Evolutionary conservation across 768 basidiomycete species (phyloP), one percentile per base, ranked within the genome.

Genomic region (Nidularia pulvinata): DNA sequence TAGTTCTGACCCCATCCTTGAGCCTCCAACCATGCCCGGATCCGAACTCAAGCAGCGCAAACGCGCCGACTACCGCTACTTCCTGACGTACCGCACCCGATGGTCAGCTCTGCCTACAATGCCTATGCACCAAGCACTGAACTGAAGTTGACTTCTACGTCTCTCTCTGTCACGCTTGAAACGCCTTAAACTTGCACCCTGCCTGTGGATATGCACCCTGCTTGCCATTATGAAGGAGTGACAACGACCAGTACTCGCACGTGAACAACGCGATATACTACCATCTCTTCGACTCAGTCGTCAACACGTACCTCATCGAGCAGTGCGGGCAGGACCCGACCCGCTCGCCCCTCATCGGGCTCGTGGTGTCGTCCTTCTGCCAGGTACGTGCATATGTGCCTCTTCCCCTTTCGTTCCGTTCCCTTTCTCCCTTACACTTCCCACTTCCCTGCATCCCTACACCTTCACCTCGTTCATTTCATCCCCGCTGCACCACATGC

Each of bases 241-340:
- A 93, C 76, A 93, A 92, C 61, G 91, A 93, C 73, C 89, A 91
- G 60, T 93, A 93, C 63, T 78, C 81, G 10, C 91, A 93, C 56
- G 73, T 92, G 62, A 92, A 93, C 70, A 93, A 93, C 67, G 78
- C 87, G 0, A 71, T 91, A 11, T 93, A 91, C 68, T 89, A 90
- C 63, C 88, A 89, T 61, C 76, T 90, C 52, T 89, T 92, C 69
- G 91, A 93, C 69, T 89, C 90, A 4, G 74, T 91, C 61, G 74
- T 93, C 67, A 93, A 93, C 65, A 80, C 86, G 7, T 93, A 90
- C 67, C 83, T 92, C 56, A 84, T 91, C 36, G 71, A 81, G 51
- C 71, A 76, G 33, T 92, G 89, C 58, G 78, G 75, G 9, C 74
- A 85, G 37, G 63, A 75, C 3, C 88, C 90, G 0, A 65, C 70